Base-by-base conservation (phyloP, 192 early-diverging fungal species). In the Thamnidium elegans region DNA sequence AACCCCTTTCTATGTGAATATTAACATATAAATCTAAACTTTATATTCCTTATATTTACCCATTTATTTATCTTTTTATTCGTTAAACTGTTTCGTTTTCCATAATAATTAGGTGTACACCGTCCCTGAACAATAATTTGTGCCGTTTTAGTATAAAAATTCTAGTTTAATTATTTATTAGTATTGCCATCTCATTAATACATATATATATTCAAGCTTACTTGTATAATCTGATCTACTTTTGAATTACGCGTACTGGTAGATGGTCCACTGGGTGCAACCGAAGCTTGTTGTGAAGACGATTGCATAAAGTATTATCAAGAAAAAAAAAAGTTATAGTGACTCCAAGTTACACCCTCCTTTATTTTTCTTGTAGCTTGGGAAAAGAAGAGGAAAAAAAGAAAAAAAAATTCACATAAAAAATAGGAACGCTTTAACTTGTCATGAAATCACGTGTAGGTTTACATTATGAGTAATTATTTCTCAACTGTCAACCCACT, bases 101-200 rank as follows among this genome's bases (percentile, higher is more conserved):
- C 58, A 45, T 45, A 59, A 9, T n/a, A 9, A 72, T 31, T 77
- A 50, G 39, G 75, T n/a, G 66, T 74, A 23, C 76, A 68, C 42
- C 91, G 72, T 39, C 87, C 83, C 51, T 88, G 86, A 32, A 86
- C 82, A 13, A 93, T 78, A 21, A 90, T 74, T 69, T 91, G 89
- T 7, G 89, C 88, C 34, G 81, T 81, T 68, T 93, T 93, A 36
- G 86, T 74, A 79, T 89, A 90, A 66, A 93, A 87, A 62, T 91
- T 85, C 81, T 87, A 26, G 1, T 20, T 32, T 30, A 21, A 15
- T 55, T 14, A 32, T 34, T 17, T 36, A 15, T 21, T 42, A 45
- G 20, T 15, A 55, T 52, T 47, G 14, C 23, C 31, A 17, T 39
- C 7, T 42, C 44, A n/a, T 39, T 17, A 55, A n/a, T n/a, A 9